Conservation (phyloP, 768 basidiomycete species). For the Filobasidium floriforme region DNA sequence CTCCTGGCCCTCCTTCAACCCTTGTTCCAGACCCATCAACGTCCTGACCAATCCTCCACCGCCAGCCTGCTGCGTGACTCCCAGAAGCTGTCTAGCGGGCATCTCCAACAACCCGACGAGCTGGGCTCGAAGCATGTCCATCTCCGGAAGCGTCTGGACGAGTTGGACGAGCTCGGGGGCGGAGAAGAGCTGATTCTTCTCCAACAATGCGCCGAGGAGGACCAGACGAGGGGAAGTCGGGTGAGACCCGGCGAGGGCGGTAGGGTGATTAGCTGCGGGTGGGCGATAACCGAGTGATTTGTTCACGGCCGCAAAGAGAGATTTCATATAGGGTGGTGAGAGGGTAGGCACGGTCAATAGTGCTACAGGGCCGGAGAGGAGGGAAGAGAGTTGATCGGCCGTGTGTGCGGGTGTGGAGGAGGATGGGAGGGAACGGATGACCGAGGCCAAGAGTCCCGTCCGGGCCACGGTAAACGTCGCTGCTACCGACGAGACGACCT, state of each 20-base stretch:
- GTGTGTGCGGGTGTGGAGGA: slow-evolving; percentile 42
- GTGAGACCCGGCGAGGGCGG: slow-evolving; percentile 1
- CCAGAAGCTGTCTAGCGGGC: slow-evolving; percentile 66
- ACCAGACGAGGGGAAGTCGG: slow-evolving; percentile 50
- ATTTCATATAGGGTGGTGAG: slow-evolving; percentile 35
- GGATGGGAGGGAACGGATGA: slow-evolving; percentile 58
- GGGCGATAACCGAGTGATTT: slow-evolving; percentile 25
- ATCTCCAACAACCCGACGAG: slow-evolving; percentile 74
- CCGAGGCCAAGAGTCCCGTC: slow-evolving; percentile 71
- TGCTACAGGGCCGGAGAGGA: slow-evolving; percentile 36
- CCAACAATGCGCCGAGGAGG: slow-evolving; percentile 71
- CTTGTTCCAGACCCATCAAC: slow-evolving; percentile 64
- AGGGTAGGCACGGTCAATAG: slow-evolving; percentile 36
- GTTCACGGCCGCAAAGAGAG: slow-evolving; percentile 30
- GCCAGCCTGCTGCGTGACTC: slow-evolving; percentile 60
- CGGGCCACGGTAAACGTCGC: slow-evolving; percentile 58
- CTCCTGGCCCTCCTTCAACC: slow-evolving; percentile 52
- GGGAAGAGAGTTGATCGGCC: slow-evolving; percentile 57
- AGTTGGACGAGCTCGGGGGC: slow-evolving; percentile 57
- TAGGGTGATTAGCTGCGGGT: not conserved
- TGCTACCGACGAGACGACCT: slow-evolving; percentile 20
- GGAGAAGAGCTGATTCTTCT: slow-evolving; percentile 59
- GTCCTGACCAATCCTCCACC: slow-evolving; percentile 65
- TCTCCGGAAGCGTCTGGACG: slow-evolving; percentile 60
- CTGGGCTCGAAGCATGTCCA: slow-evolving; percentile 71